Conservation (phyloP, 352 stramenopile genomes). For the Phytophthora pseudosyringae region DNA sequence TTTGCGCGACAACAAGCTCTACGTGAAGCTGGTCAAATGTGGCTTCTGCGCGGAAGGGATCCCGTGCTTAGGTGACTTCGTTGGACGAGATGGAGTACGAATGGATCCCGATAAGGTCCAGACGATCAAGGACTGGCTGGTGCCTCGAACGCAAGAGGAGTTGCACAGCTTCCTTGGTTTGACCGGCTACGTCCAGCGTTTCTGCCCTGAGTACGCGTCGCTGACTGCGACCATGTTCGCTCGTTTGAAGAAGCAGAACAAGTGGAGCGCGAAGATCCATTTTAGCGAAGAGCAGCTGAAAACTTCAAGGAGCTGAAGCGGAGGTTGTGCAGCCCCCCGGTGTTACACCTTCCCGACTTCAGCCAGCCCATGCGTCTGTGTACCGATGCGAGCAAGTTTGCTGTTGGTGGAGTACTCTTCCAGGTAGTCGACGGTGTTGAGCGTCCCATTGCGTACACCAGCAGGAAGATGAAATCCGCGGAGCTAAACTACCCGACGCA, state of each 20-base stretch:
- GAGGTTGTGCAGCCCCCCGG: too few relatives aligned
- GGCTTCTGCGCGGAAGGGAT: conserved; percentile 2
- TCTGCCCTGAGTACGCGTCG: neutral
- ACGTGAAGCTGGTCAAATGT: conserved; percentile 12
- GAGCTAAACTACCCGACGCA: neutral
- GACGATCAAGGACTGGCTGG: conserved; percentile 7
- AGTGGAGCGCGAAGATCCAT: too few relatives aligned
- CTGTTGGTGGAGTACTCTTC: too few relatives aligned
- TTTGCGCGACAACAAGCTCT: conserved; percentile 8
- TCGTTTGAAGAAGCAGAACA: neutral
- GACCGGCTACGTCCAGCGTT: neutral
- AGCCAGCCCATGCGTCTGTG: neutral
- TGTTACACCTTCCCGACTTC: too few relatives aligned
- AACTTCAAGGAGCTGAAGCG: too few relatives aligned
- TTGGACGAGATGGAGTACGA: neutral
- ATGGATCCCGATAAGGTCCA: conserved; percentile 8
- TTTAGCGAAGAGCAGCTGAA: too few relatives aligned
- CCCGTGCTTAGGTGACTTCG: conserved; percentile 3
- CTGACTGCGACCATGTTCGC: neutral
- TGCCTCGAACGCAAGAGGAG: conserved; percentile 2
- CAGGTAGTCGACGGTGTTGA: too few relatives aligned
- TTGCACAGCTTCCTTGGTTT: neutral
- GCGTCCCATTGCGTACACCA: too few relatives aligned
- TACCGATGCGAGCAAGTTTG: too few relatives aligned
- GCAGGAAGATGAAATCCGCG: too few relatives aligned